Base-by-base conservation (phyloP, 805 yeast genomes). In the Candida rishiriensis region DNA sequence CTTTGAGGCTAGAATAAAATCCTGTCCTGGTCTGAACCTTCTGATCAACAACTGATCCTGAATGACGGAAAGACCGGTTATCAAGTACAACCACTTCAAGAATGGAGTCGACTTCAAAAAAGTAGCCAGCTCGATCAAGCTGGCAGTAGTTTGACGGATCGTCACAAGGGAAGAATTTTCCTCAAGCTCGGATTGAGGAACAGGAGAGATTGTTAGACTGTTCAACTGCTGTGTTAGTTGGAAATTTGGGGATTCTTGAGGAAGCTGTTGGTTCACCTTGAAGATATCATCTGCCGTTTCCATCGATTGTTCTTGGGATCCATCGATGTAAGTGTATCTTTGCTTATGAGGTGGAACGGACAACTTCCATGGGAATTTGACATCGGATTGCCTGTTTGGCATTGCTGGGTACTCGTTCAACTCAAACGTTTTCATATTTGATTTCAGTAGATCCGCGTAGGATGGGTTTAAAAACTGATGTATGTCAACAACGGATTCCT, bases 301-400 rank as follows among this genome's bases (percentile, higher is more conserved):
- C 37, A 72, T 61, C 4, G 61, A 63, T 47, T 62, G 61, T 9
- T 55, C 47, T 11, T 71, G 59, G 44, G 69, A 68, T 3, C 91
- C 91, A 59, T 88, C 95, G 29, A 90, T 72, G 60, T 88, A 91
- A 70, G 88, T 63, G 59, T 74, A 93, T 49, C 97, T 70, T 68
- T 89, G 90, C 61, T 93, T 88, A 59, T 91, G 98, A 9, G 97
- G 93, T 9, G 99, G 98, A 39, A 85, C 77, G 1, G 97, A 93
- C 34, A 89, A 72, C 49, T 84, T 82, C 99, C 99, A 93, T 8
- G 96, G 96, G 39, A 63, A 69, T 10, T 59, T 42, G 1, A 86
- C 77, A 26, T 85, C 85, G 1, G 61, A 54, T 12, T 83, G 72
- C 1, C 57, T 63, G 31, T 66, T 65, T 4, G 96, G 95, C 58